phyloP scores from a whole-genome alignment of 257 asterid genomes.

The Eustoma russellianum region DNA sequence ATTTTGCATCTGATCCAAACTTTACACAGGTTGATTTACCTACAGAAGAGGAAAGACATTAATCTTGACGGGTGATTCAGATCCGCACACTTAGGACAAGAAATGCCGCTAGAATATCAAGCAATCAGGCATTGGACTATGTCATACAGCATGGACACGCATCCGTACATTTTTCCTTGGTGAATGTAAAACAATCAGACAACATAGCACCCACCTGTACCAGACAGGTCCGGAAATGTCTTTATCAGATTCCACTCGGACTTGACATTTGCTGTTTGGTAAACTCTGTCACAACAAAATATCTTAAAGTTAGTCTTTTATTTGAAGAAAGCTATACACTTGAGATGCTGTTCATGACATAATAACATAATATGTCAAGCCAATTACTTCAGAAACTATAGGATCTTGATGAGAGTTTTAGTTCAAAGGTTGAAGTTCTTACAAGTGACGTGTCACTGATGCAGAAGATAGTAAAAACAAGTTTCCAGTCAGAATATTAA shows the following conservation, averaged over 20 bases:
- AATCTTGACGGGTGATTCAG: not conserved
- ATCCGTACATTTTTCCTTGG: not conserved
- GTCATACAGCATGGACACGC: no score
- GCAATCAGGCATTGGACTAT: not conserved
- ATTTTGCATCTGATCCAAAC: constrained; percentile 83
- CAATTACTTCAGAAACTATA: no score
- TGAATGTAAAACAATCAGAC: not conserved
- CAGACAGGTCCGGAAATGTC: constrained; percentile 94
- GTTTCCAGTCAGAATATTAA: no score
- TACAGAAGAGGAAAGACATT: constrained; percentile 18
- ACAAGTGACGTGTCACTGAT: no score
- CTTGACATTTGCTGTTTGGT: constrained; percentile 81
- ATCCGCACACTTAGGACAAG: not conserved
- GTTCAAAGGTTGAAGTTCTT: no score
- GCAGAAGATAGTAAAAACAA: no score
- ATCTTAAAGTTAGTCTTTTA: not conserved
- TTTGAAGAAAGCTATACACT: not conserved
- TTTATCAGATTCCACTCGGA: constrained; percentile 86
- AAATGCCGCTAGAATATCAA: not conserved
- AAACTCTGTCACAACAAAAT: constrained; percentile 39
- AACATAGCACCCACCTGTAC: constrained; percentile 54
- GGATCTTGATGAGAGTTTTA: no score
- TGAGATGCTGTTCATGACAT: not conserved
- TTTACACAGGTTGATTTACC: constrained; percentile 72
- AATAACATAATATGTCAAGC: no score